Evolutionary conservation across 495 filamentous ascomycete genomes (phyloP).

Genomic region (Daldinia vernicosa): DNA sequence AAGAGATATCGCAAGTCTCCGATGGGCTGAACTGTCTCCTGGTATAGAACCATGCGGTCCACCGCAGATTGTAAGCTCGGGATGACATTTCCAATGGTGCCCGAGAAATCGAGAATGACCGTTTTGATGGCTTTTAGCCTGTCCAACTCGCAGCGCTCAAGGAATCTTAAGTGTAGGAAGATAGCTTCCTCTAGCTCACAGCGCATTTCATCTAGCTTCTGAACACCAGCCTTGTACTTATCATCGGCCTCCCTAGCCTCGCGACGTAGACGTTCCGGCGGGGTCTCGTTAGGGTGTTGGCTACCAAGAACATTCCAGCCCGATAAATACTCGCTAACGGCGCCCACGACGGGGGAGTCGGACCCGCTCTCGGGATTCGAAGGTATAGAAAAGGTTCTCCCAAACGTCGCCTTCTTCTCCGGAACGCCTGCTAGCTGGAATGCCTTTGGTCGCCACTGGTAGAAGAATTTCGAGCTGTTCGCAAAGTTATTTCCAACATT

Average conservation of each 20-base stretch:
- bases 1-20: constrained; percentile 94
- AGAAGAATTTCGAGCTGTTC: constrained; percentile 96
- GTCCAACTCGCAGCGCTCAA: constrained; percentile 98
- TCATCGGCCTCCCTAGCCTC: constrained; percentile 94
- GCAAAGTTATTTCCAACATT: constrained; percentile 95
- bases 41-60: constrained; percentile 98
- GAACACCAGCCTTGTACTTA: constrained; percentile 85
- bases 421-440: constrained; percentile 88
- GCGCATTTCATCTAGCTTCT: constrained; percentile 85
- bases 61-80: constrained; percentile 93
- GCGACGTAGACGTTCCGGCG: constrained; percentile 82
- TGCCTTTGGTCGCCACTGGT: constrained; percentile 93
- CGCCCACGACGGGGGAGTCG: constrained; percentile 77
- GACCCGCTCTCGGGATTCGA: constrained; percentile 56
- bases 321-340: constrained; percentile 85
- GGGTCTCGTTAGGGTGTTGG: constrained; percentile 86
- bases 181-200: constrained; percentile 96
- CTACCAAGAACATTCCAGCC: constrained; percentile 92
- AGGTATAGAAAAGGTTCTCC: constrained; percentile 73
- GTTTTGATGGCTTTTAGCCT: constrained; percentile 97
- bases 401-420: constrained; percentile 79
- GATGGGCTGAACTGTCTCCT: constrained; percentile 94
- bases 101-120: constrained; percentile 96
- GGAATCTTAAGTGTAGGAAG: constrained; percentile 88
- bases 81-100: constrained; percentile 97